Percentiles rank a stretch among this genome's conserved stretches.
phyloP scores from a whole-genome alignment of 2,329 filamentous ascomycete species.

The Daldinia eschscholtzii region DNA sequence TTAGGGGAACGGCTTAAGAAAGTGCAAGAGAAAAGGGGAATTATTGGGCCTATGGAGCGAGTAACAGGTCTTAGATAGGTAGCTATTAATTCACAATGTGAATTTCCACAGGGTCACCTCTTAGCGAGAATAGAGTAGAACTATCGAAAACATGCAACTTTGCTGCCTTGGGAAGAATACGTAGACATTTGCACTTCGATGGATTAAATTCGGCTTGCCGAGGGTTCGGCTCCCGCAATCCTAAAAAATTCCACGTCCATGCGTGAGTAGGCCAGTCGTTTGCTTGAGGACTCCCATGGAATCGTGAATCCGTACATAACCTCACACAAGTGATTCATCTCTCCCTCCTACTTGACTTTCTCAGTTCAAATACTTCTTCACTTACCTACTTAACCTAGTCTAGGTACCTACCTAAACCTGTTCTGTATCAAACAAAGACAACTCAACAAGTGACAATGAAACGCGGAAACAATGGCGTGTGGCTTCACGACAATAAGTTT shows the following conservation, averaged over 20 bases:
- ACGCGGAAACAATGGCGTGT: not conserved
- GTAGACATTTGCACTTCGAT: constrained; percentile 2
- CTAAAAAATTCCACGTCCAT: constrained; percentile 3
- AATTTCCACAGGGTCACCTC: not conserved
- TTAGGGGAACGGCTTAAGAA: not conserved
- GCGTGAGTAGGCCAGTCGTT: not conserved
- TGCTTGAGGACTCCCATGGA: constrained; percentile 1
- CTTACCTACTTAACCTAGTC: too few species aligned
- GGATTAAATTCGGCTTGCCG: not conserved
- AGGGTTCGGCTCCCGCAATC: not conserved
- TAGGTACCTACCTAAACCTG: not conserved
- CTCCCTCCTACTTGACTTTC: not conserved
- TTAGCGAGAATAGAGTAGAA: not conserved
- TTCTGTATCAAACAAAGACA: constrained; percentile 2
- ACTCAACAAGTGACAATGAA: constrained; percentile 4
- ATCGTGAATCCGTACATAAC: constrained; percentile 4
- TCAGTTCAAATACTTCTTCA: not conserved
- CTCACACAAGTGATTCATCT: not conserved
- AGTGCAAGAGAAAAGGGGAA: not conserved
- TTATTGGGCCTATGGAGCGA: not conserved
- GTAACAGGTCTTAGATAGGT: not conserved
- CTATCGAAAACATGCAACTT: not conserved
- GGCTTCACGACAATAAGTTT: constrained; percentile 1
- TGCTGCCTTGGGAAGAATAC: not conserved
- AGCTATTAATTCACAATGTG: not conserved